Conservation (phyloP, 2,329 filamentous ascomycete genomes). For the Dendryphion nanum region DNA sequence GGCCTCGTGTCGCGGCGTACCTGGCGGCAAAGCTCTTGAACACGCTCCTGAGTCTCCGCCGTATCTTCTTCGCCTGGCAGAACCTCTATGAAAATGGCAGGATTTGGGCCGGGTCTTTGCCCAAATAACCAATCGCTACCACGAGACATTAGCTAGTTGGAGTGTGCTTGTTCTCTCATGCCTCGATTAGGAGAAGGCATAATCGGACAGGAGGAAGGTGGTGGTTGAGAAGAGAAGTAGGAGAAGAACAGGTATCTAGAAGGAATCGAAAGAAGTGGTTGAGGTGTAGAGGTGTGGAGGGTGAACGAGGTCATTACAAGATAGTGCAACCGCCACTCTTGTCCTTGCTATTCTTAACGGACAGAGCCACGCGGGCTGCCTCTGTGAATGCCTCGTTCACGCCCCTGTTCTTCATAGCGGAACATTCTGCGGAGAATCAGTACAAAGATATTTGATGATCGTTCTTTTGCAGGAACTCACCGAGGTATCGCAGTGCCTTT, state of each 20-base stretch:
- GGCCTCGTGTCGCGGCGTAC: no score
- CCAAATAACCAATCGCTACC: no score
- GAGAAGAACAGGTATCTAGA: neutral
- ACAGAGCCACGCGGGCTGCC: slow-evolving; percentile 86
- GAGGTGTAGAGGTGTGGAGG: neutral
- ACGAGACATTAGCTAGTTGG: no score
- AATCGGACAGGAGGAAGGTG: neutral
- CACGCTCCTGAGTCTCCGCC: no score
- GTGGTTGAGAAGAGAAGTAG: neutral
- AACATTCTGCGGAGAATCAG: slow-evolving; percentile 70
- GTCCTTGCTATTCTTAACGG: slow-evolving; percentile 52
- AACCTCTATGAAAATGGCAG: no score
- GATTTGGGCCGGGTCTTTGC: no score
- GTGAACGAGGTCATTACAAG: slow-evolving; percentile 29
- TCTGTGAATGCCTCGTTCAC: slow-evolving; percentile 99
- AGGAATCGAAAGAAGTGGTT: neutral
- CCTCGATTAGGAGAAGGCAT: neutral
- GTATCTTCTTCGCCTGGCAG: no score
- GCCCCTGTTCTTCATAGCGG: slow-evolving; percentile 94
- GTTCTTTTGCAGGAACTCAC: slow-evolving; percentile 42
- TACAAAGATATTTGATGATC: neutral
- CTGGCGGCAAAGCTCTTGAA: no score
- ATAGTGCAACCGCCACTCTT: slow-evolving; percentile 44
- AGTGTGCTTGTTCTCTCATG: no score
- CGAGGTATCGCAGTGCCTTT: slow-evolving; percentile 86